These are phyloP conservation scores for Termitomyces sp. DNA, from an alignment of 768 basidiomycete species.

Conservation along the genomic window DNA sequence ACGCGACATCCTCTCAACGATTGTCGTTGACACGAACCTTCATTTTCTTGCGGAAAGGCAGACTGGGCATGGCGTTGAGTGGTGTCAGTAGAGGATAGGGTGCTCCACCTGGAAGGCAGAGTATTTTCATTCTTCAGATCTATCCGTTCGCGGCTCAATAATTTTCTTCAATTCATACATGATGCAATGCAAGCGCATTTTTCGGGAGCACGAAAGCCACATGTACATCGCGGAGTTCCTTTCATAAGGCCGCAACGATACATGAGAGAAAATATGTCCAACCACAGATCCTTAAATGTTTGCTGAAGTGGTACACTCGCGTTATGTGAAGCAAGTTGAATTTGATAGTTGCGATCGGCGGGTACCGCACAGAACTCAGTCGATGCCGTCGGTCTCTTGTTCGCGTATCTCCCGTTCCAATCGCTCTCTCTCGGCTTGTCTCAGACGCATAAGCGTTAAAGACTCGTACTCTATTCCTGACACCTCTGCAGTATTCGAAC, in stretches of 20 bases:
- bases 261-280: neutral
- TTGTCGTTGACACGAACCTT: conserved; percentile 5
- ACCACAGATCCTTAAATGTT: neutral
- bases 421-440: conserved; percentile 75
- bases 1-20: neutral
- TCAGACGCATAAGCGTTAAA: conserved; percentile 71
- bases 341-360: neutral
- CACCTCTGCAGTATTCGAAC: conserved; percentile 16
- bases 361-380: neutral
- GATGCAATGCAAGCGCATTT: neutral
- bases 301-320: neutral
- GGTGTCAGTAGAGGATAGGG: neutral
- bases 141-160: conserved; percentile 2
- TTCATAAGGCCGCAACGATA: neutral
- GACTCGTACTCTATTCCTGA: conserved; percentile 70
- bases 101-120: neutral
- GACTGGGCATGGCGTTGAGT: neutral
- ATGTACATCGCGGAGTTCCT: neutral
- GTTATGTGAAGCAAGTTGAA: neutral
- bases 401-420: conserved; percentile 75
- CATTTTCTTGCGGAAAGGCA: neutral
- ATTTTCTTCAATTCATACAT: conserved; percentile 4
- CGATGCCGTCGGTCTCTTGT: conserved; percentile 33
- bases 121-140: neutral
- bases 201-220: neutral